A percentile compares a stretch with the other conserved stretches of the same genome.
phyloP scores from a whole-genome alignment of 805 yeast species.

The Monosporozyma servazzii region DNA sequence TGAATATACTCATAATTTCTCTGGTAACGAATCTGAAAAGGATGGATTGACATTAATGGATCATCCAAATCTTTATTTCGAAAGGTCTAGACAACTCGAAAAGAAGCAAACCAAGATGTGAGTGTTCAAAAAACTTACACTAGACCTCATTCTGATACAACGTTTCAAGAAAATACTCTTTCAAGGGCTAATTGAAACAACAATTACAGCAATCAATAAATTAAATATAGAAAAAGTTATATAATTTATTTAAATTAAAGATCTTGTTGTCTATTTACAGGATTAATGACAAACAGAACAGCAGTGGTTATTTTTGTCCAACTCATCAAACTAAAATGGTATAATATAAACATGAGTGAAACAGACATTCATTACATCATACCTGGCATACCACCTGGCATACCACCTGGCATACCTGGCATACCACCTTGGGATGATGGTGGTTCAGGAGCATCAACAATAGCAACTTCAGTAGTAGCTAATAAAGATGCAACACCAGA shows the following conservation, averaged over 20 bases:
- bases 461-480: slow-evolving; percentile 98
- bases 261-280: slow-evolving; percentile 6
- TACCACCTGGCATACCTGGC: slow-evolving; percentile 39
- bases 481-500: slow-evolving; percentile 94
- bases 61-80: slow-evolving; percentile 86
- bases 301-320: background rate
- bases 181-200: background rate
- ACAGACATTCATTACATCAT: slow-evolving; percentile 18
- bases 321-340: background rate
- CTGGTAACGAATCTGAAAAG: slow-evolving; percentile 31
- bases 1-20: slow-evolving; percentile 44
- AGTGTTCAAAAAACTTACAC: too few relatives aligned
- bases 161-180: background rate
- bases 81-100: slow-evolving; percentile 56
- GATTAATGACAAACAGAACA: background rate
- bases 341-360: too few relatives aligned
- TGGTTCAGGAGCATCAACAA: slow-evolving; percentile 90
- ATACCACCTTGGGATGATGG: slow-evolving; percentile 47
- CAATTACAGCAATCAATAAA: background rate
- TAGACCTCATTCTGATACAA: too few relatives aligned
- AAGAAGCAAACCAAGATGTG: slow-evolving; percentile 14
- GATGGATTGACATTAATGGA: slow-evolving; percentile 54
- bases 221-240: background rate
- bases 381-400: slow-evolving; percentile 38
- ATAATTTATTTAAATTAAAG: background rate